A percentile compares a stretch with the other conserved stretches of the same genome.
Conservation (phyloP, 176 grass and related monocot species). For the Microstegium vimineum region DNA sequence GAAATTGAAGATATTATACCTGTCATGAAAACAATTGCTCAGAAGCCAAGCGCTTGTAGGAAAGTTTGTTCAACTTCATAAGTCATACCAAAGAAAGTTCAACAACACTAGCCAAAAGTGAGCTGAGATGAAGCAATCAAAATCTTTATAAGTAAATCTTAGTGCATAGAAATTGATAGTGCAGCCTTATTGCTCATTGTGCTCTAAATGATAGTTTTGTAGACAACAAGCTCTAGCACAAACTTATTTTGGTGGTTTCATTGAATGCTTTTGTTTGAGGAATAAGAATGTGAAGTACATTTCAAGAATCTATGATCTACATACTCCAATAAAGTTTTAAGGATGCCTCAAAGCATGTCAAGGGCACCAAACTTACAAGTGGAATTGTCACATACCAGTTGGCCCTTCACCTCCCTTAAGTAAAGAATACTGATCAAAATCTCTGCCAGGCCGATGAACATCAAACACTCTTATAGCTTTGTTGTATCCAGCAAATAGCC, state of each 20-base stretch:
- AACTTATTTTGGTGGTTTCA: slow-evolving; percentile 3
- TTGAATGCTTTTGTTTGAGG: background rate
- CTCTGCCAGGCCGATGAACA: slow-evolving; percentile 89
- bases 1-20: slow-evolving; percentile 88
- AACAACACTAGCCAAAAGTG: slow-evolving; percentile 11
- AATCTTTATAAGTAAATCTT: background rate
- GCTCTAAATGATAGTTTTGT: background rate
- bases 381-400: slow-evolving; percentile 52
- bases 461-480: slow-evolving; percentile 93
- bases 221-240: background rate
- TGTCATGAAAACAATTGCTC: slow-evolving; percentile 26
- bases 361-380: background rate
- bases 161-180: background rate
- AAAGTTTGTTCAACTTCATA: background rate
- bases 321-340: background rate
- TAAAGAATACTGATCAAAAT: slow-evolving; percentile 81
- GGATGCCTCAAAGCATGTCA: background rate
- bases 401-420: slow-evolving; percentile 63
- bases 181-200: background rate
- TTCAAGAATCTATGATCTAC: background rate
- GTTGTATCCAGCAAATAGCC: slow-evolving; percentile 98
- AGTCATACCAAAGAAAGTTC: background rate
- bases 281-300: background rate
- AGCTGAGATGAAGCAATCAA: slow-evolving; percentile 22
- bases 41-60: background rate